Evolutionary conservation across 202 grass and related monocot genomes (phyloP), one percentile per base, ranked within the genome.

Genomic region (Carex arenaria): DNA sequence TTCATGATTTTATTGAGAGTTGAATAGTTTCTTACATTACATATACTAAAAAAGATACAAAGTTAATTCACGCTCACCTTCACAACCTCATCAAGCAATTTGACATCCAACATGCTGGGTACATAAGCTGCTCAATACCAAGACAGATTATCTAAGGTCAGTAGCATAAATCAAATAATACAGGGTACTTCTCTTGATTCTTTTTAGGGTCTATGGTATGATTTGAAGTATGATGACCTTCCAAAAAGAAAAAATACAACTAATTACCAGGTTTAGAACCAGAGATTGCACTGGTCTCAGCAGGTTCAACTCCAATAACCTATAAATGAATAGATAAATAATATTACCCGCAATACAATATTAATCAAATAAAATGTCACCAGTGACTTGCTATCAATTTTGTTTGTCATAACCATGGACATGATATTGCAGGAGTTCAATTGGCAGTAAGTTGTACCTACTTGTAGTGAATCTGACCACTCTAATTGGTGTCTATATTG

Each of bases 261-360:
- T 53, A 56, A 83, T 87, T 87, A 94, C 94, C 92, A 84, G 96
- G 89, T 15, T 72, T 92, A 10, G 93, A 86, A 57, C 91, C 95
- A 82, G 93, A 95, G 47, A 98, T 90, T 59, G 91, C 86, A 89
- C 87, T 98, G 82, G 86, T 90, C 87, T 98, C 95, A 83, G 93
- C 93, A 85, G 96, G 93, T 84, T 98, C 96, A 82, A 95, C 93
- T 79, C 95, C 96, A 74, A 95, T 90, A 66, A 98, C 65, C 96
- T 98, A 80, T 62, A 56, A 81, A 89, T 55, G 14, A 87, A 20
- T 78, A 36, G 53, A 19, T 78, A 19, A 34, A 60, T 10, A 42
- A 40, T 3, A 40, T 19, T 40, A 69, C 17, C 34, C 66, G 19
- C 1, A 42, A 3, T 68, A 40, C 17, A n/a, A 26, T 79, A 54